A percentile compares a stretch with the other conserved stretches of the same genome.
These are phyloP conservation scores for Lyophyllum atratum DNA, from an alignment of 768 basidiomycete genomes.

Conservation along the genomic window DNA sequence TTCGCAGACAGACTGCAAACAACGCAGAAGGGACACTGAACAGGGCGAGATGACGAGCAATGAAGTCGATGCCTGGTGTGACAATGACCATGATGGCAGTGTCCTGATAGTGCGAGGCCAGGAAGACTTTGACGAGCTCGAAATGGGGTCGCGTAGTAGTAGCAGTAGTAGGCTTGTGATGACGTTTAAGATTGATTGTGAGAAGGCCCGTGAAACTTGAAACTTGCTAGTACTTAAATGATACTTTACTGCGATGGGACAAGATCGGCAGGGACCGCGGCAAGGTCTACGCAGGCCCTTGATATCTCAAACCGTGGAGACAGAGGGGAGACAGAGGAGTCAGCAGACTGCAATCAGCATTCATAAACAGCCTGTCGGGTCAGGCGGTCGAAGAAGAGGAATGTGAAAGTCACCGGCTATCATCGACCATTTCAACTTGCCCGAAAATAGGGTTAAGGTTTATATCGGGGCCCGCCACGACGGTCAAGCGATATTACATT, in stretches of 20 bases:
- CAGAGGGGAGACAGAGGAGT: neutral
- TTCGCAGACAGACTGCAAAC: constrained; percentile 18
- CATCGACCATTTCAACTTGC: neutral
- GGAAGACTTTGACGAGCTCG: neutral
- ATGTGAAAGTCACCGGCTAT: neutral
- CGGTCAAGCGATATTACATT: too few relatives aligned
- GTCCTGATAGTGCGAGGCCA: neutral
- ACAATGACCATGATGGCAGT: constrained; percentile 23
- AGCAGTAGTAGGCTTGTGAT: too few relatives aligned
- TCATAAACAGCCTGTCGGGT: neutral
- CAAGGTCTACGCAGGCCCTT: neutral
- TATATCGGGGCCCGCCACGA: neutral
- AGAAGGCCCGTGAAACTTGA: neutral
- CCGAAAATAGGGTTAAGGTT: constrained; percentile 10
- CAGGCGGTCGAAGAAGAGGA: neutral
- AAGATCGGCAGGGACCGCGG: neutral
- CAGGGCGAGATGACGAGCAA: constrained; percentile 22
- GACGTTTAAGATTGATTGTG: neutral
- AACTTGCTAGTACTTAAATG: neutral
- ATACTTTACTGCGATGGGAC: neutral
- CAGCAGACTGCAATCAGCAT: neutral
- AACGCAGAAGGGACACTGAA: constrained; percentile 19
- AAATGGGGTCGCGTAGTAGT: too few relatives aligned
- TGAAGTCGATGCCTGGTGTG: constrained; percentile 38
- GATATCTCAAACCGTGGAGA: neutral